Evolutionary conservation across 2,329 filamentous ascomycete genomes (phyloP).

Genomic region (Ustulina deusta): DNA sequence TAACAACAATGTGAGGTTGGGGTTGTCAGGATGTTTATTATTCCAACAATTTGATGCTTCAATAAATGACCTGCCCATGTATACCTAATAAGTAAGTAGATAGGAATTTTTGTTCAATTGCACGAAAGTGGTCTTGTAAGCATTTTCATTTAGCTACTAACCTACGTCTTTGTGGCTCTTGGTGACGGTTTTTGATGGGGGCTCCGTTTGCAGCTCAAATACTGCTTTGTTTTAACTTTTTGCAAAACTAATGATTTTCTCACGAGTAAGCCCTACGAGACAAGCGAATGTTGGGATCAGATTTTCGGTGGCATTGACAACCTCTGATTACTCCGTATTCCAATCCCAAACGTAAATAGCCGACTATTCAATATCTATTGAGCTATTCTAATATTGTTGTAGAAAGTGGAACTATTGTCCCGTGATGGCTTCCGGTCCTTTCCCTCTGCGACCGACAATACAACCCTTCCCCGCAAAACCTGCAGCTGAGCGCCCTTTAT

Average conservation of each 20-base stretch:
- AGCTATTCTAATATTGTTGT: neutral
- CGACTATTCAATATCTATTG: neutral
- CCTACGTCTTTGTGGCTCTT: constrained; percentile 23
- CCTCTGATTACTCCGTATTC: neutral
- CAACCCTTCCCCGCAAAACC: neutral
- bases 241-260: neutral
- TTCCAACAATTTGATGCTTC: too few relatives aligned
- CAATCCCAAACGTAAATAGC: neutral
- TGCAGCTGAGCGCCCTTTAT: constrained; percentile 8
- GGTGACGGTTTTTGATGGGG: neutral
- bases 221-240: constrained; percentile 8
- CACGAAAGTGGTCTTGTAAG: neutral
- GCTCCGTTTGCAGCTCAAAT: constrained; percentile 25
- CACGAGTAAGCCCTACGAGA: neutral
- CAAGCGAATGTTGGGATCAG: neutral
- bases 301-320: neutral
- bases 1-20: too few relatives aligned
- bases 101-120: neutral
- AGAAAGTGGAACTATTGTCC: neutral
- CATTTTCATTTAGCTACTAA: neutral
- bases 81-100: neutral
- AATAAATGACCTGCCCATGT: neutral
- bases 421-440: neutral
- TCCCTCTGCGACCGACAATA: neutral
- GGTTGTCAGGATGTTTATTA: too few relatives aligned